Conservation (phyloP, 352 stramenopile genomes). For the Globisporangium sylvaticum region DNA sequence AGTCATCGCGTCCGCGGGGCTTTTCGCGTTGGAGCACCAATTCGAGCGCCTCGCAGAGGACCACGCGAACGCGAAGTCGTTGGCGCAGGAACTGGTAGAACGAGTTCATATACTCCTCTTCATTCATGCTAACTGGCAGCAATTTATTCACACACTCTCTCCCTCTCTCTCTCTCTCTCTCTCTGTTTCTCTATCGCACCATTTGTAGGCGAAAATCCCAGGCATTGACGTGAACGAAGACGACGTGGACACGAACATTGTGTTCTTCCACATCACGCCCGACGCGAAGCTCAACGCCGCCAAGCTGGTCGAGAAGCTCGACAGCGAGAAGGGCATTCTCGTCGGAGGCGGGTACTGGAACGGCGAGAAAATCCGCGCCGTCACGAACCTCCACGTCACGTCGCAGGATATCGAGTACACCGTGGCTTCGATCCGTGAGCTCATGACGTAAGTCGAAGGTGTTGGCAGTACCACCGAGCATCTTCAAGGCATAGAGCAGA, state of each 20-base stretch:
- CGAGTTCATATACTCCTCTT: not conserved
- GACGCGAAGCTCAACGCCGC: conserved; percentile 58
- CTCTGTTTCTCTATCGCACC: not conserved
- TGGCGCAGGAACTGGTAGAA: conserved; percentile 58
- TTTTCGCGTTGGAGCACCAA: conserved; percentile 90
- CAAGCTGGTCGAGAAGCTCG: conserved; percentile 54
- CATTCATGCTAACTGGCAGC: not conserved
- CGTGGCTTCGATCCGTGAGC: conserved; percentile 45
- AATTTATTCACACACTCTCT: not conserved
- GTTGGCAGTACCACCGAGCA: not conserved
- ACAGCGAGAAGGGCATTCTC: conserved; percentile 65
- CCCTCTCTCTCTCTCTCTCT: not conserved
- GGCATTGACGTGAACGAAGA: conserved; percentile 58
- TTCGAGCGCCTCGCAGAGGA: conserved; percentile 80
- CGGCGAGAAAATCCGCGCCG: conserved; percentile 53
- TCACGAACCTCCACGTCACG: conserved; percentile 77
- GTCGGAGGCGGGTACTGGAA: conserved; percentile 60
- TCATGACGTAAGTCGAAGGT: conserved; percentile 34
- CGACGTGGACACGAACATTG: conserved; percentile 87
- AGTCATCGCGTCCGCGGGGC: conserved; percentile 90
- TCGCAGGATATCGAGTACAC: conserved; percentile 59
- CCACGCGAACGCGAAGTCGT: conserved; percentile 69
- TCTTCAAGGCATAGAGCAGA: not conserved
- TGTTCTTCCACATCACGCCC: conserved; percentile 64
- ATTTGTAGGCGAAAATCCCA: conserved; percentile 37